Percentiles rank a stretch among this genome's conserved stretches.
Conservation (phyloP, 106 monocot genomes). For the Phalaenopsis equestris region DNA sequence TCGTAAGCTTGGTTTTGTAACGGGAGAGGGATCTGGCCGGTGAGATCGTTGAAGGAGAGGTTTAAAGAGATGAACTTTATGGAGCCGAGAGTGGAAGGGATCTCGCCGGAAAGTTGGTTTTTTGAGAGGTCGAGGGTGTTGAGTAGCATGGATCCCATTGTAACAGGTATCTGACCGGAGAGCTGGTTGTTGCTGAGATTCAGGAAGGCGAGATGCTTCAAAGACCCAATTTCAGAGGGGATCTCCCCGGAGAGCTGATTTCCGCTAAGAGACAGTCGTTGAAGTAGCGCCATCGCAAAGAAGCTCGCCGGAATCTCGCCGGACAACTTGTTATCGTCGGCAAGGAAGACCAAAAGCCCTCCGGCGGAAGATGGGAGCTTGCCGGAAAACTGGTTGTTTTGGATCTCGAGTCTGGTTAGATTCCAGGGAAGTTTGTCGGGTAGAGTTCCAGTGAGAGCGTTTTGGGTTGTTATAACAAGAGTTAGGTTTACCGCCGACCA, state of each 20-base stretch:
- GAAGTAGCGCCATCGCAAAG: conserved; percentile 16
- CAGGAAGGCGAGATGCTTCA: conserved; percentile 24
- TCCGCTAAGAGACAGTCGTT: conserved; percentile 19
- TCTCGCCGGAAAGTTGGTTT: conserved; percentile 33
- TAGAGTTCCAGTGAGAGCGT: conserved; percentile 47
- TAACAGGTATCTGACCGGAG: conserved; percentile 23
- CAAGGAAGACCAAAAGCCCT: conserved; percentile 28
- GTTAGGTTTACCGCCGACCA: conserved; percentile 45
- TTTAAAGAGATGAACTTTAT: conserved; percentile 26
- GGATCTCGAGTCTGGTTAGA: conserved; percentile 39
- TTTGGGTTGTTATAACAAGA: conserved; percentile 21
- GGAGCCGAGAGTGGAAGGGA: conserved; percentile 18
- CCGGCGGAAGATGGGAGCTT: conserved; percentile 31
- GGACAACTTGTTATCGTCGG: conserved; percentile 37
- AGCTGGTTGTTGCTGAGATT: conserved; percentile 35
- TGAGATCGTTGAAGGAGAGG: conserved; percentile 32
- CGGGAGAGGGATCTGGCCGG: conserved; percentile 25
- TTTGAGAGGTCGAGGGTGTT: conserved; percentile 26
- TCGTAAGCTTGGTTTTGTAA: conserved; percentile 16
- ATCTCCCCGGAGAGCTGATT: conserved; percentile 56
- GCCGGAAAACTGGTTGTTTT: conserved; percentile 56
- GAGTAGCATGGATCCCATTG: conserved; percentile 18
- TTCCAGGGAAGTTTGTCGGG: conserved; percentile 37
- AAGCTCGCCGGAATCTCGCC: conserved; percentile 36
- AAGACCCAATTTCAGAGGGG: conserved; percentile 10